These are phyloP conservation scores for Isochrysis galbana DNA, from an alignment of 78 protist genomes.

Conservation along the genomic window DNA sequence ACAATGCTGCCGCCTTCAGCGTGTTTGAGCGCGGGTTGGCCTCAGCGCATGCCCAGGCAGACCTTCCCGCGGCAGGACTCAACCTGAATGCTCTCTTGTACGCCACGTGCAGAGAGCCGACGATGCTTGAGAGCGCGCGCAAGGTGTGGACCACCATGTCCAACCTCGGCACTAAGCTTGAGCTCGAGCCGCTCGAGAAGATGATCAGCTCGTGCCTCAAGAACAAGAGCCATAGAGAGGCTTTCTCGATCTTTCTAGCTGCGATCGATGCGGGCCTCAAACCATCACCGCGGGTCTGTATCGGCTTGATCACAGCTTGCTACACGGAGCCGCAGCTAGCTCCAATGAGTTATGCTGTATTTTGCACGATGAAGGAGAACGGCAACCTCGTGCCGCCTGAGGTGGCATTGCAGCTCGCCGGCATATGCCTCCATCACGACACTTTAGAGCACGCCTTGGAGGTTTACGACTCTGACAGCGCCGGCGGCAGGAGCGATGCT, in stretches of 20 bases:
- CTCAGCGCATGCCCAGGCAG: not conserved
- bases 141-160: not conserved
- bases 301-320: not conserved
- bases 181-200: not conserved
- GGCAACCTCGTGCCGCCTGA: not conserved
- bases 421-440: not conserved
- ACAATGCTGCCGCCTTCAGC: not conserved
- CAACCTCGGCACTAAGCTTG: not conserved
- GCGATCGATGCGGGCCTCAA: not conserved
- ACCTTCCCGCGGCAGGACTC: not conserved
- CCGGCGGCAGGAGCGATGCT: too few relatives aligned
- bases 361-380: not conserved
- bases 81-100: not conserved
- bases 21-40: not conserved
- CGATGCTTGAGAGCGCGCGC: not conserved
- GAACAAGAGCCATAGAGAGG: not conserved
- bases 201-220: not conserved
- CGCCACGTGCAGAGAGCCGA: constrained; percentile 5
- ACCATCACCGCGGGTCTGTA: not conserved
- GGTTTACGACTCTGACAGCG: too few relatives aligned
- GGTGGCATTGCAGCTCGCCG: not conserved
- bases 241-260: not conserved
- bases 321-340: not conserved
- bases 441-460: not conserved
- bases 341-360: not conserved